These are phyloP conservation scores for Spergularia marina DNA, from an alignment of 148 eudicot genomes.

Conservation along the genomic window DNA sequence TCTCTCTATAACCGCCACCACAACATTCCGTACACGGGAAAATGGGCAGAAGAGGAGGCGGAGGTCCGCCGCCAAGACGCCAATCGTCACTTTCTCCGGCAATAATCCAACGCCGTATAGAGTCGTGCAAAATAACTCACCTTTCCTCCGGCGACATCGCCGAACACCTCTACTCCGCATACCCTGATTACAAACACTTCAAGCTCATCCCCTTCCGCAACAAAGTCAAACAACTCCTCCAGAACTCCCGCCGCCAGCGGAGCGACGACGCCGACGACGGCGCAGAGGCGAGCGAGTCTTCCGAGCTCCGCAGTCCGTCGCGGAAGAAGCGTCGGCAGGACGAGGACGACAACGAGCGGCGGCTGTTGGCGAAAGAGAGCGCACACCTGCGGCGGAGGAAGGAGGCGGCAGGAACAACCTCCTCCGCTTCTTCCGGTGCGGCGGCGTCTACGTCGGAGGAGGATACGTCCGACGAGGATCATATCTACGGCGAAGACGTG, in stretches of 20 bases:
- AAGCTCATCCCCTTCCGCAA: slow-evolving; percentile 27
- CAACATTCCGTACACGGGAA: not conserved
- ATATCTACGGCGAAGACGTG: slow-evolving; percentile 18
- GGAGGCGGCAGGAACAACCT: not conserved
- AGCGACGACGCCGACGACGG: not conserved
- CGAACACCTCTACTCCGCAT: slow-evolving; percentile 28
- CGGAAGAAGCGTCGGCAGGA: slow-evolving; percentile 23
- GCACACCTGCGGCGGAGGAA: slow-evolving; percentile 3
- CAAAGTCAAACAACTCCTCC: slow-evolving; percentile 23
- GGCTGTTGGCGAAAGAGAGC: slow-evolving; percentile 24
- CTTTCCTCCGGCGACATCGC: slow-evolving; percentile 29
- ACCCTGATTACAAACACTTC: slow-evolving; percentile 32
- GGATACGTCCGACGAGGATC: slow-evolving; percentile 24
- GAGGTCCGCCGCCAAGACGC: slow-evolving; percentile 1
- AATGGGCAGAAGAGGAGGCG: slow-evolving; percentile 28
- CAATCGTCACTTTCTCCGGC: slow-evolving; percentile 19
- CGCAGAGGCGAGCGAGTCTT: not conserved
- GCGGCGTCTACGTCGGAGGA: not conserved
- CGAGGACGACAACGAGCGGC: not conserved
- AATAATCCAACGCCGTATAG: slow-evolving; percentile 18
- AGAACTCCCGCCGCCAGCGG: not conserved
- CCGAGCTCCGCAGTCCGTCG: not conserved
- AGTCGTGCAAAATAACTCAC: slow-evolving; percentile 24
- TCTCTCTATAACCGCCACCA: too few relatives aligned
- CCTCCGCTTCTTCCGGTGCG: not conserved